These are phyloP conservation scores for Xanthoconium separans DNA, from an alignment of 1,284 basidiomycete genomes.

Conservation along the genomic window DNA sequence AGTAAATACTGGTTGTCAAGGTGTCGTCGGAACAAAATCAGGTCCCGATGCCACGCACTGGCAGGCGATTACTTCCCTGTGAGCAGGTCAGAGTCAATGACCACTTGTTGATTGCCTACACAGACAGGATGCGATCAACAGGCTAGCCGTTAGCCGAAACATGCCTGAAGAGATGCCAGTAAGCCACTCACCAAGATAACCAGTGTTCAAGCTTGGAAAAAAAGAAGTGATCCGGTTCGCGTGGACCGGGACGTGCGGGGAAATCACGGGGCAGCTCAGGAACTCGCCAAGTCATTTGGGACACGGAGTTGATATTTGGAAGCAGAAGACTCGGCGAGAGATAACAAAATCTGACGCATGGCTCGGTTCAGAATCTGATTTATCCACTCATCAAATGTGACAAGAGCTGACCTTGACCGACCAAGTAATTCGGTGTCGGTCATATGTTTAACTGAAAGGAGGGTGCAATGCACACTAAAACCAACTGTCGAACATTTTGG, in stretches of 20 bases:
- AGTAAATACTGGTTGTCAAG: neutral
- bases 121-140: neutral
- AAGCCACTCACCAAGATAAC: neutral
- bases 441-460: neutral
- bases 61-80: too few relatives aligned
- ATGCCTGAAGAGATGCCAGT: neutral
- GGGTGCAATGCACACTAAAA: too few relatives aligned
- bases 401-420: too few relatives aligned
- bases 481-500: constrained; percentile 5
- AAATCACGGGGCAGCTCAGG: neutral
- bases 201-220: neutral
- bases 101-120: neutral
- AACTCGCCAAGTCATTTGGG: too few relatives aligned
- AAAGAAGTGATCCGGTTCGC: neutral
- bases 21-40: neutral
- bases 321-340: too few relatives aligned
- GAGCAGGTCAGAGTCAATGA: neutral
- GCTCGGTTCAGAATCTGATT: neutral
- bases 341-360: neutral
- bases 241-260: neutral
- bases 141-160: neutral
- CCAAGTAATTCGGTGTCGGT: neutral
- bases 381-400: neutral
- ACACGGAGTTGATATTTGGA: too few relatives aligned
- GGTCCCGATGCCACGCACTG: too few relatives aligned